These are phyloP conservation scores for Phialemoniopsis sp. DNA, from an alignment of 2,329 filamentous ascomycete species.

Conservation along the genomic window DNA sequence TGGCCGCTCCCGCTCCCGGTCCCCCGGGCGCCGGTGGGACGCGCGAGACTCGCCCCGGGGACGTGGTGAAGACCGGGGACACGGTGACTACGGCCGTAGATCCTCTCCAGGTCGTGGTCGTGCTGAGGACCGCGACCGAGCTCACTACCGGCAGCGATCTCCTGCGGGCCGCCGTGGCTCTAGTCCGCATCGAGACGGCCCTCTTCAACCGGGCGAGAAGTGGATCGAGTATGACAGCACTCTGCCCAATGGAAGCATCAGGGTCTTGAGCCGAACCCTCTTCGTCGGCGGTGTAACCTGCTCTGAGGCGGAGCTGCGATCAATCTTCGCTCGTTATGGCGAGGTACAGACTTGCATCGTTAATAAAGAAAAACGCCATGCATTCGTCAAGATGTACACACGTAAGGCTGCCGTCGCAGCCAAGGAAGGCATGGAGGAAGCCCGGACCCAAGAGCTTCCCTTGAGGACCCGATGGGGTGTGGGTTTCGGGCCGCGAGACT, in stretches of 20 bases:
- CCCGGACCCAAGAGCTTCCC: slow-evolving; percentile 67
- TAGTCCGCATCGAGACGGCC: slow-evolving; percentile 39
- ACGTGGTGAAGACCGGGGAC: slow-evolving; percentile 59
- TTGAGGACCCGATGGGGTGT: slow-evolving; percentile 94
- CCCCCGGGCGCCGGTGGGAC: slow-evolving; percentile 71
- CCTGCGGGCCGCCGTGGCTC: slow-evolving; percentile 66
- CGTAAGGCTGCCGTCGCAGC: slow-evolving; percentile 80
- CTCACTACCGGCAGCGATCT: slow-evolving; percentile 84
- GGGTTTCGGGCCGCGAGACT: slow-evolving; percentile 93
- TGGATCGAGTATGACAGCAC: slow-evolving; percentile 75
- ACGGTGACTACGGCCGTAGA: slow-evolving; percentile 69
- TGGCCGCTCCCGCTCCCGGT: slow-evolving; percentile 72
- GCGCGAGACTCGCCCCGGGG: slow-evolving; percentile 61
- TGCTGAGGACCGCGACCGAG: slow-evolving; percentile 49
- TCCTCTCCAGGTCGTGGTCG: slow-evolving; percentile 56
- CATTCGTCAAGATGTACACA: slow-evolving; percentile 97
- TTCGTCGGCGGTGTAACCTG: slow-evolving; percentile 95
- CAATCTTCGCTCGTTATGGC: slow-evolving; percentile 77
- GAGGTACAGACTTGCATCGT: slow-evolving; percentile 96
- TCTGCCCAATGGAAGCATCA: slow-evolving; percentile 75
- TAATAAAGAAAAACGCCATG: slow-evolving; percentile 96
- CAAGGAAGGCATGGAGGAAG: slow-evolving; percentile 82
- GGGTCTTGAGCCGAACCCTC: slow-evolving; percentile 89
- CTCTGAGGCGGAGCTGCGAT: slow-evolving; percentile 76
- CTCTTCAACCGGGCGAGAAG: slow-evolving; percentile 46